These are phyloP conservation scores for Hypholoma fasciculare DNA, from an alignment of 768 basidiomycete species.

Conservation along the genomic window DNA sequence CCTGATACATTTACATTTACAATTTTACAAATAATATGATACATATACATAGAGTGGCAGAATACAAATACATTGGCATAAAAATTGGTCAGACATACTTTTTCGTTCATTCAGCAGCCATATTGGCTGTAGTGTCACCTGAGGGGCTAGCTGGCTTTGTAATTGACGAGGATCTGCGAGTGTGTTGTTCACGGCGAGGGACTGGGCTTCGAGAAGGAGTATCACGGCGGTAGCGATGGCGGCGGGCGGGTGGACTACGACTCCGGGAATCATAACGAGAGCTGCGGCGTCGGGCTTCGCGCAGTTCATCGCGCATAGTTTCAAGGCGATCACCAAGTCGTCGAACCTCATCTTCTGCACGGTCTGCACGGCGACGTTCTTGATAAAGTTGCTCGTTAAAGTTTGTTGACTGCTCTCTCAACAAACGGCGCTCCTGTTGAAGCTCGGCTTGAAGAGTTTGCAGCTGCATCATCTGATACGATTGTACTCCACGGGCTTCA, in stretches of 20 bases:
- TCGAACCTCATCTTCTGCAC: conserved; percentile 2
- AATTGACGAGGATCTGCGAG: too few species aligned
- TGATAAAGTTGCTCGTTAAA: not conserved
- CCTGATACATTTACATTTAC: not conserved
- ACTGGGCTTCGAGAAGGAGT: too few species aligned
- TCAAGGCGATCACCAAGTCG: not conserved
- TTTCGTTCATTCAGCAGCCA: too few species aligned
- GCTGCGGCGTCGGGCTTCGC: not conserved
- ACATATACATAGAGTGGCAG: not conserved
- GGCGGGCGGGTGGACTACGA: not conserved
- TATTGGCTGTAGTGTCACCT: too few species aligned
- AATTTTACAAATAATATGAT: not conserved
- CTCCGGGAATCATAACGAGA: not conserved
- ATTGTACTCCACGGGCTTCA: not conserved
- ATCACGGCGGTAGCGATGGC: not conserved
- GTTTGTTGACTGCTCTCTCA: not conserved
- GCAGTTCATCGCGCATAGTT: not conserved
- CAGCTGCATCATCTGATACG: conserved; percentile 3
- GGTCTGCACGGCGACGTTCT: conserved; percentile 12
- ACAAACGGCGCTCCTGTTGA: not conserved
- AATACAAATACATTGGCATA: too few species aligned
- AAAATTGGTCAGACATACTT: too few species aligned
- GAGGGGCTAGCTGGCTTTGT: too few species aligned
- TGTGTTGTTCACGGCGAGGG: too few species aligned
- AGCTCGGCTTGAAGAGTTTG: conserved; percentile 2